Evolutionary conservation across 1,284 basidiomycete species (phyloP), one percentile per base, ranked within the genome.

Genomic region (Apiotrichum akiyoshidainum): DNA sequence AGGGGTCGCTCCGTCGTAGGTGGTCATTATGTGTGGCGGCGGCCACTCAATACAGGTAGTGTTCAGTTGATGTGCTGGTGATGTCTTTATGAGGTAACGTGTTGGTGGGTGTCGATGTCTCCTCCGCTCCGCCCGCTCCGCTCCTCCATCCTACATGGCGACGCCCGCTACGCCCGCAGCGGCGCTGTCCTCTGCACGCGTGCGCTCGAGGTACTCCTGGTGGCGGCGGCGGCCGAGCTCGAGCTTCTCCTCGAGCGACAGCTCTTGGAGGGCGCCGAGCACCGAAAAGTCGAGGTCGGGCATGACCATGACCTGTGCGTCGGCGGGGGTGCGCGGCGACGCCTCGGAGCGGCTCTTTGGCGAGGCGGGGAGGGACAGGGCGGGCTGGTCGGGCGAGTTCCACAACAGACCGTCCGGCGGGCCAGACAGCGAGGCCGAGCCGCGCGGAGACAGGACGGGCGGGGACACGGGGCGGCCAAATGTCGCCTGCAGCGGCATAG

Each of bases 211-310:
- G 64, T 73, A 75, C 47, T 73, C 72, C 55, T 60, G 56, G 62
- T 75, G 72, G 35, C 73, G 60, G 41, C 58, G 60, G 50, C 66
- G 67, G 12, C 73, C 73, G 53, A 75, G 59, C 56, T 65, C 57
- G 31, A 65, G 55, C 59, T 65, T 63, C 50, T 75, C 69, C 56
- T 70, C 70, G 39, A 71, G 46, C n/a, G 66, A 64, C 57, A 75
- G 48, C 21, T 68, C 70, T 56, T 64, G 61, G 16, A 63, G 50
- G 10, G 42, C 47, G 5, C 53, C 46, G 16, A 60, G 53, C 1
- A 35, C 59, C 1, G 53, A 33, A 22, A 63, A 40, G 56, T 63
- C 61, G 11, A 63, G 54, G 14, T 63, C 54, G 11, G 61, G 54
- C 54, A 56, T 48, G n/a, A 33, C 34, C 3, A 37, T 41, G 12